Base-by-base conservation (phyloP, 768 basidiomycete genomes). In the Boletus rufocinnamomeus region DNA sequence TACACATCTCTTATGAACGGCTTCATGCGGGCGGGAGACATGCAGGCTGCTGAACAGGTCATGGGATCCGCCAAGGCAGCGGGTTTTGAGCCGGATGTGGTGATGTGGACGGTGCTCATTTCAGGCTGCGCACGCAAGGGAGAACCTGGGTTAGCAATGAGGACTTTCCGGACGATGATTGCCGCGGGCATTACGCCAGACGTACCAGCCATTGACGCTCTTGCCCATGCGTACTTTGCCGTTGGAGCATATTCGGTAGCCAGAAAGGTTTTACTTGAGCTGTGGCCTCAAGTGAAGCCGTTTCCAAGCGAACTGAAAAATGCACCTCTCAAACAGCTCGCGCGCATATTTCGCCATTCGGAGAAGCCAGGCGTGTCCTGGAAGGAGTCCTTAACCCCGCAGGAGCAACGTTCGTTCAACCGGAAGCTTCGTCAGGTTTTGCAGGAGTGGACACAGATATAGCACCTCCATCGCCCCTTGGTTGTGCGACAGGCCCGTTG, bases 91-190 rank as follows among this genome's bases (percentile, higher is more conserved):
- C 82, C 86, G 23, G 84, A 86, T 62, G 79, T 83, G 21, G 80
- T 86, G 46, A 84, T 90, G 80, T 89, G 85, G 76, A 93, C 91
- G 27, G 85, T 87, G 60, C 79, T 95, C 59, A 86, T 95, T 63
- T 77, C 79, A 37, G 91, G 88, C 3, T 82, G 87, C 69, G 88
- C 83, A 23, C 82, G 83, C n/a, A 77, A 79, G 52, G 81, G 82
- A 16, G 73, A 84, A 34, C 82, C 88, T 6, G 73, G 75, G 4
- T 68, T 73, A 28, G 89, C 89, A 0, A 72, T 82, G 62, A 72
- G 69, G 34, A 73, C 78, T 27, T 93, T 91, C 66, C 79, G 79
- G 35, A 72, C 77, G 40, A 91, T 94, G 89, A 62, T 89, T 14
- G 72, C 75, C 3, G 71, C 75, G 16, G 87, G 85, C 19, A 73